phyloP scores from a whole-genome alignment of 768 basidiomycete species.

The Lactarius sanguifluus region DNA sequence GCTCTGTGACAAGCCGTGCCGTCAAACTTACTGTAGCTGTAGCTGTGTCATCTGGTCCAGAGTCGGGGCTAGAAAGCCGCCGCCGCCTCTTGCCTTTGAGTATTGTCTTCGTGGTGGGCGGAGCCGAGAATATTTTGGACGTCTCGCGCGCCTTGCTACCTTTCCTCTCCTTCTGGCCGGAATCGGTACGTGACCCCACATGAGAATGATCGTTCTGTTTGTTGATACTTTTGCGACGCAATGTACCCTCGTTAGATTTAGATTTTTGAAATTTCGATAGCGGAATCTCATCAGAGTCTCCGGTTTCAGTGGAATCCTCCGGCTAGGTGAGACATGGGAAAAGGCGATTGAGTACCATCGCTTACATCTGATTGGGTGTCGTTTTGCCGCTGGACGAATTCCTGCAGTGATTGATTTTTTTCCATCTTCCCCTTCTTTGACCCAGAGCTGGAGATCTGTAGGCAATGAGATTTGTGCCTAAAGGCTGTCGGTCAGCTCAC shows the following conservation, averaged over 20 bases:
- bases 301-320: constrained; percentile 15
- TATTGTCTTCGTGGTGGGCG: not conserved
- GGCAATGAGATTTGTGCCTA: not conserved
- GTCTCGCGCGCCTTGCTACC: not conserved
- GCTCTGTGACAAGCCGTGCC: not conserved
- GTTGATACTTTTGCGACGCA: not conserved
- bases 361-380: constrained; percentile 25
- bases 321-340: constrained; percentile 9
- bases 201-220: not conserved
- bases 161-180: constrained; percentile 1
- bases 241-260: not conserved
- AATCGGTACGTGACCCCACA: not conserved
- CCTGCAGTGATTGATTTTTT: constrained; percentile 28
- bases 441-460: constrained; percentile 14
- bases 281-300: constrained; percentile 24
- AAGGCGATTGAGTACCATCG: not conserved
- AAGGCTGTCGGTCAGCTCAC: not conserved
- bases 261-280: not conserved
- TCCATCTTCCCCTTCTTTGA: constrained; percentile 20
- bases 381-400: constrained; percentile 27
- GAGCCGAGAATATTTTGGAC: not conserved
- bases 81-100: constrained; percentile 12
- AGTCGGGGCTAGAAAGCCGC: constrained; percentile 8
- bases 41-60: not conserved
- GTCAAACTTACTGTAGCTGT: constrained; percentile 9